Evolutionary conservation across 2,329 filamentous ascomycete species (phyloP), one percentile per base, ranked within the genome.

Genomic region (Trichoderma asperellum): DNA sequence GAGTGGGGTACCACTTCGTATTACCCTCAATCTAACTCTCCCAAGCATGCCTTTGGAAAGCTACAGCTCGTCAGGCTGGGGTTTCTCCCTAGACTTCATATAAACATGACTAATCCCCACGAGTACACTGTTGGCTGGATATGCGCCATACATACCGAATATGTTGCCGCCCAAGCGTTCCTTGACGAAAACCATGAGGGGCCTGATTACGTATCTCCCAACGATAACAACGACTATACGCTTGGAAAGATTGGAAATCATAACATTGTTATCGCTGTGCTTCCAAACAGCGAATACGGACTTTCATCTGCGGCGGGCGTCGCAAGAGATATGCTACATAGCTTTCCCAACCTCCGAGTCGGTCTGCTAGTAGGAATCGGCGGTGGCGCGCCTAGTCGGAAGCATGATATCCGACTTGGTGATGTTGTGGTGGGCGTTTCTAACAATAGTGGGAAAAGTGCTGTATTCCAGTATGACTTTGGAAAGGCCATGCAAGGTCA

Each of bases 271-370:
- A 49, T 61, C 5, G 58, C 58, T 0, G 40, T 43, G 18, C 12
- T 61, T 3, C 58, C 58, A 8, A 2, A 32, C 0, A 40, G 58
- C 1, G 58, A 61, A 14, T 61, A 61, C 0, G 58, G 58, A 1
- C 24, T 34, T 47, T 12, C 58, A 0, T 61, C 58, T 1, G 58
- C 58, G 8, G 58, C 58, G 7, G 10, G 16, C 5, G 58, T 61
- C 8, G 58, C 58, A 5, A 47, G 58, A 32, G 58, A 61, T 12
- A 61, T 61, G 58, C 27, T 61, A 3, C 58, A 61, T 18, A 47
- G 37, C 3, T 61, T 61, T 32, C 58, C 27, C 0, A 61, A 61
- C 4, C 16, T 61, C 8, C 32, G 40, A 47, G 32, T 61, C 6
- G 58, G 58, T 16, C 18, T 61, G 2, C 43, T 61, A 10, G 58